Percentiles rank a stretch among this genome's conserved stretches.
These are phyloP conservation scores for Globisporangium heterothallicum DNA, from an alignment of 352 stramenopile genomes.

Conservation along the genomic window DNA sequence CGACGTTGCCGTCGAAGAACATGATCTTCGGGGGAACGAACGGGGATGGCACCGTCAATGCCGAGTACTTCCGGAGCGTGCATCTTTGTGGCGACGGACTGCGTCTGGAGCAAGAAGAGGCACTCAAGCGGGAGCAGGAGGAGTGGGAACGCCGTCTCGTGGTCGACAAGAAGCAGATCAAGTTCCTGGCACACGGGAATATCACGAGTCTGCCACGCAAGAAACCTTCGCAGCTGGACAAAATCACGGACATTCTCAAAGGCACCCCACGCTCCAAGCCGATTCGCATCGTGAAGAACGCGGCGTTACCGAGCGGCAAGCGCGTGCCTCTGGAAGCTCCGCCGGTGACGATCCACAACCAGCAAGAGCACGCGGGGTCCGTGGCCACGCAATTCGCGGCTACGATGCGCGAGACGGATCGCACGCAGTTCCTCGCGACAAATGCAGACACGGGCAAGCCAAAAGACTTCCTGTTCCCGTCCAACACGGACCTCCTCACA, in stretches of 20 bases:
- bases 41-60: conserved; percentile 51
- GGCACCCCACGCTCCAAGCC: conserved; percentile 47
- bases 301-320: conserved; percentile 71
- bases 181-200: conserved; percentile 85
- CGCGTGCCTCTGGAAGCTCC: conserved; percentile 44
- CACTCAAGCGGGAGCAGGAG: conserved; percentile 51
- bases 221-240: conserved; percentile 69
- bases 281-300: conserved; percentile 76
- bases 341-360: conserved; percentile 66
- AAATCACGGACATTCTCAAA: conserved; percentile 65
- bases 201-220: conserved; percentile 55
- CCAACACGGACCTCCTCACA: conserved; percentile 43
- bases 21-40: conserved; percentile 86
- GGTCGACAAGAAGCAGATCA: conserved; percentile 81
- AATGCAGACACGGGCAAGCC: conserved; percentile 30
- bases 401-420: conserved; percentile 33
- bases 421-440: conserved; percentile 27
- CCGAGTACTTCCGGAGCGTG: conserved; percentile 80
- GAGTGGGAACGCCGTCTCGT: conserved; percentile 79
- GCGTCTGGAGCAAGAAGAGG: conserved; percentile 68
- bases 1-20: conserved; percentile 82
- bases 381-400: conserved; percentile 47
- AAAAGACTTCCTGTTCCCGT: conserved; percentile 62
- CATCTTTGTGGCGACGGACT: conserved; percentile 82
- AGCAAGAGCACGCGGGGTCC: conserved; percentile 52